These are phyloP conservation scores for Sarocladiaceae sp. DNA, from an alignment of 2,329 filamentous ascomycete genomes.

Conservation along the genomic window DNA sequence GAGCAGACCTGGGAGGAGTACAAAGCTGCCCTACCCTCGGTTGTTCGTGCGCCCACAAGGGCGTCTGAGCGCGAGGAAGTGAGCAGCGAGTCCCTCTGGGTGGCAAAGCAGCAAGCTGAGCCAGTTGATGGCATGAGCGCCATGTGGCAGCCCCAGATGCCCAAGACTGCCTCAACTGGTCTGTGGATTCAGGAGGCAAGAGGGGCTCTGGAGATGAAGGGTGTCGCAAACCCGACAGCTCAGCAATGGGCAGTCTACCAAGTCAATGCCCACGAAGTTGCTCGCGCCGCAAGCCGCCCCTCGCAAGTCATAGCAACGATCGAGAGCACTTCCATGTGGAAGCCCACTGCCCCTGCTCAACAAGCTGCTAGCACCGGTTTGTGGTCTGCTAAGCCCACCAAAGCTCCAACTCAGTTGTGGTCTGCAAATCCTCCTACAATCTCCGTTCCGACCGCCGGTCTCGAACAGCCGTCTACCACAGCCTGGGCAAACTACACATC, in stretches of 20 bases:
- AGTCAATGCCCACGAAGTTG: constrained; percentile 16
- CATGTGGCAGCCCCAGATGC: neutral
- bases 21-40: constrained; percentile 12
- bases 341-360: neutral
- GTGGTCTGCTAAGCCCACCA: neutral
- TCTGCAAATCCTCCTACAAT: neutral
- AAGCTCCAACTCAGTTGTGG: neutral
- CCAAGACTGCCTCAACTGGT: neutral
- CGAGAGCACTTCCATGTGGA: constrained; percentile 23
- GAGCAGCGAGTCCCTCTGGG: constrained; percentile 2
- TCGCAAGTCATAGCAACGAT: constrained; percentile 24
- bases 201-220: constrained; percentile 10
- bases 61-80: constrained; percentile 9
- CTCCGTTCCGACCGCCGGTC: neutral
- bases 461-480: neutral
- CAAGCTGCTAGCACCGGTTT: neutral
- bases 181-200: neutral
- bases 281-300: constrained; percentile 23
- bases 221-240: constrained; percentile 31
- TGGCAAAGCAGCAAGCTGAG: neutral
- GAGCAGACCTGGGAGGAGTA: constrained; percentile 27
- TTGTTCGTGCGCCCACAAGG: constrained; percentile 11
- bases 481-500: neutral
- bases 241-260: constrained; percentile 30
- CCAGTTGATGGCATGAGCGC: neutral